Evolutionary conservation across 2,329 filamentous ascomycete species (phyloP).

Genomic region (Xylariaceae sp.): DNA sequence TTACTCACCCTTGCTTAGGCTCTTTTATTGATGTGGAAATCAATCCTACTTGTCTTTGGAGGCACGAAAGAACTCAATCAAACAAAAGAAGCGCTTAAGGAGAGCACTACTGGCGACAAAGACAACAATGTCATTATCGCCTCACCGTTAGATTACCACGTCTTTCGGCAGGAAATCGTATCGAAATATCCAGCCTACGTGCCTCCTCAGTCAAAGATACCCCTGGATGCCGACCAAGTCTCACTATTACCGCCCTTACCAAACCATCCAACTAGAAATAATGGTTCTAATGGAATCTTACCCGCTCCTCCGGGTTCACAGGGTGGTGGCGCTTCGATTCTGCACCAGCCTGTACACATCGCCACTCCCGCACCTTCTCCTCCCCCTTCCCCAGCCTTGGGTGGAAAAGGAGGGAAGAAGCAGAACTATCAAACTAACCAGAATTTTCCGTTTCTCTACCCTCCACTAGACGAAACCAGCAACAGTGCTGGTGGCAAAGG

Average conservation of each 20-base stretch:
- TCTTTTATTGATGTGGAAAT: conserved; percentile 86
- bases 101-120: conserved; percentile 53
- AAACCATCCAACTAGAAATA: conserved; percentile 62
- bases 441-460: conserved; percentile 96
- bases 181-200: conserved; percentile 98
- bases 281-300: conserved; percentile 57
- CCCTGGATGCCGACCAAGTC: conserved; percentile 83
- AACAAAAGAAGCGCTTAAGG: conserved; percentile 66
- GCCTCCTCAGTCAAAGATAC: conserved; percentile 75
- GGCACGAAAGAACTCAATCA: conserved; percentile 66
- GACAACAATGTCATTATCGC: conserved; percentile 80
- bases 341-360: conserved; percentile 95
- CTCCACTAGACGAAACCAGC: conserved; percentile 80
- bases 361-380: conserved; percentile 94
- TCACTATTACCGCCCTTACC: conserved; percentile 82
- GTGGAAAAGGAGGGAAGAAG: conserved; percentile 93
- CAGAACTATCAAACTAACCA: conserved; percentile 99
- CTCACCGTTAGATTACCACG: conserved; percentile 90
- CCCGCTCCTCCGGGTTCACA: conserved; percentile 50
- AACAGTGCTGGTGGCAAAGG: conserved; percentile 90
- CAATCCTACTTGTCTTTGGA: conserved; percentile 78
- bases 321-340: conserved; percentile 66
- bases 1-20: conserved; percentile 43
- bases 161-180: conserved; percentile 92
- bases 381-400: conserved; percentile 79